phyloP scores from a whole-genome alignment of 2,329 filamentous ascomycete genomes.

The Colletotrichum liriopes region DNA sequence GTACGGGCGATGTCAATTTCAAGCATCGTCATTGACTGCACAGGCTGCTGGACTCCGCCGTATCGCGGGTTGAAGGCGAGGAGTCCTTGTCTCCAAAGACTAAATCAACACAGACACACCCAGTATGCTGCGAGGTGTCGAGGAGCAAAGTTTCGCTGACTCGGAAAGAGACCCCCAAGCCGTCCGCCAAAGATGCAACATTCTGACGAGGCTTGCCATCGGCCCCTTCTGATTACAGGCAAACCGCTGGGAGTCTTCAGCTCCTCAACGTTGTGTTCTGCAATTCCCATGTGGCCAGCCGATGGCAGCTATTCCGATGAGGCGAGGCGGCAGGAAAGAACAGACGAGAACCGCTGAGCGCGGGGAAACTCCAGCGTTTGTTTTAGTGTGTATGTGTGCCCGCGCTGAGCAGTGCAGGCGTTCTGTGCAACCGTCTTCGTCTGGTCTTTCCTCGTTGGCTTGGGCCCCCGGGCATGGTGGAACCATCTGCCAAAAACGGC shows the following conservation, averaged over 20 bases:
- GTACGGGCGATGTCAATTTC: not conserved
- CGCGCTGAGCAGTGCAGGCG: not conserved
- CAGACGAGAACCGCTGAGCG: constrained; percentile 16
- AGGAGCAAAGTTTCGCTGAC: constrained; percentile 7
- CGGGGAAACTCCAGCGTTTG: not conserved
- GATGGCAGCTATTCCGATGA: not conserved
- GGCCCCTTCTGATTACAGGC: not conserved
- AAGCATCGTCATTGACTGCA: constrained; percentile 1
- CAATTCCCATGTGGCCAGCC: not conserved
- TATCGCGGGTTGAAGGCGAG: not conserved
- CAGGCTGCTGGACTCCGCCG: too few relatives aligned
- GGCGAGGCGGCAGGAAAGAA: constrained; percentile 5
- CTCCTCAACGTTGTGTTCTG: too few relatives aligned
- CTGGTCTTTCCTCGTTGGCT: constrained; percentile 26
- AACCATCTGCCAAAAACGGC: constrained; percentile 25
- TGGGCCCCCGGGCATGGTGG: constrained; percentile 28
- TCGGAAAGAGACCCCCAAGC: not conserved
- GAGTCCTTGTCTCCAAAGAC: not conserved
- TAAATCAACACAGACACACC: constrained; percentile 11
- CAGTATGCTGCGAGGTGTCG: not conserved
- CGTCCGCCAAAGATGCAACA: not conserved
- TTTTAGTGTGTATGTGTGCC: not conserved
- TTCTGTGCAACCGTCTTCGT: constrained; percentile 4
- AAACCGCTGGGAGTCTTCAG: not conserved
- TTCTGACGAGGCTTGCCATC: not conserved